These are phyloP conservation scores for Jasminum sambac DNA, from an alignment of 257 asterid species.

Conservation along the genomic window DNA sequence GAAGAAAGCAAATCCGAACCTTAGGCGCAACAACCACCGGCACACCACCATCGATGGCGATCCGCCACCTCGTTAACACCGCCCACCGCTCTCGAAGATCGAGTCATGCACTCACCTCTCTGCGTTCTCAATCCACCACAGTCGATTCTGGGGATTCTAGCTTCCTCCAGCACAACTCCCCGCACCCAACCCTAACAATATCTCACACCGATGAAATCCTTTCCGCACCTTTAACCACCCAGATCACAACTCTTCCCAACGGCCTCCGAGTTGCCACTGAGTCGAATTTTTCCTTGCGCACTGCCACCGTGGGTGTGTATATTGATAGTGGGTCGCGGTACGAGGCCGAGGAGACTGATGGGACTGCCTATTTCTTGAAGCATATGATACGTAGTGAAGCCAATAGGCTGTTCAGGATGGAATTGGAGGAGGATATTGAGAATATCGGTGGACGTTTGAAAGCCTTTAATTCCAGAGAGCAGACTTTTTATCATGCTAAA, in stretches of 20 bases:
- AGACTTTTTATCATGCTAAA: conserved; percentile 86
- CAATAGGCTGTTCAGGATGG: conserved; percentile 61
- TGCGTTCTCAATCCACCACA: conserved; percentile 50
- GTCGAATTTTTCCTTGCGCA: conserved; percentile 54
- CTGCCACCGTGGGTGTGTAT: conserved; percentile 92
- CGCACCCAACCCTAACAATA: conserved; percentile 49
- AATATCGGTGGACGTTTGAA: conserved; percentile 96
- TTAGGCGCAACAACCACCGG: conserved; percentile 24
- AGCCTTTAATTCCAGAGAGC: conserved; percentile 94
- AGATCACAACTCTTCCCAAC: conserved; percentile 79
- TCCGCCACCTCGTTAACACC: conserved; percentile 68
- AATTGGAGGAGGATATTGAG: conserved; percentile 94
- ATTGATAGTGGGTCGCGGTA: conserved; percentile 96
- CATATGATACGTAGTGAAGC: conserved; percentile 98
- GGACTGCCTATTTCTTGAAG: conserved; percentile 93
- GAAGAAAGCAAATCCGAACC: conserved; percentile 35
- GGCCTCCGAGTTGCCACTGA: conserved; percentile 93
- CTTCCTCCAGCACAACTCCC: conserved; percentile 53
- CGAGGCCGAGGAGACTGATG: conserved; percentile 74
- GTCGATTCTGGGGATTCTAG: conserved; percentile 41
- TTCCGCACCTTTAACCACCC: conserved; percentile 70
- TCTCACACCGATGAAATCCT: conserved; percentile 76
- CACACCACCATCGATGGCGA: conserved; percentile 58
- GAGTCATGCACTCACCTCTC: conserved; percentile 24
- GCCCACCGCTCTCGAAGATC: conserved; percentile 48